A percentile compares a stretch with the other conserved stretches of the same genome.
Evolutionary conservation across 2,329 filamentous ascomycete species (phyloP).

Genomic region (Ophiocordyceps sinensis): DNA sequence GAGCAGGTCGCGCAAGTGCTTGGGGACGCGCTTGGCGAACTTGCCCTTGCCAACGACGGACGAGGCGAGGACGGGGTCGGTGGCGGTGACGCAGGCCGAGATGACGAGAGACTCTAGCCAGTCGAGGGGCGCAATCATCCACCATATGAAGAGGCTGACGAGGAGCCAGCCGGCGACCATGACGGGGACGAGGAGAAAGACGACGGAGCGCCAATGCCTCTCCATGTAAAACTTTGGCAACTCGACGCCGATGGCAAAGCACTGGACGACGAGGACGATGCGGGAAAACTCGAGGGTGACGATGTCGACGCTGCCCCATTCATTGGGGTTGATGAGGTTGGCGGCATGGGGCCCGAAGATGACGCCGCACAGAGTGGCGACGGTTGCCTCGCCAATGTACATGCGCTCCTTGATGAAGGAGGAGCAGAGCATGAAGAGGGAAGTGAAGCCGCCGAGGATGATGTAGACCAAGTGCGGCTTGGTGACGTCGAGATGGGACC

Average conservation of each 20-base stretch:
- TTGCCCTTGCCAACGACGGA: slow-evolving; percentile 98
- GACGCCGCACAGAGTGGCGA: slow-evolving; percentile 76
- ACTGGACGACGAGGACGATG: slow-evolving; percentile 81
- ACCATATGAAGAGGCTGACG: slow-evolving; percentile 90
- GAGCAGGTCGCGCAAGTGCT: slow-evolving; percentile 87
- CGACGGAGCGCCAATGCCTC: slow-evolving; percentile 86
- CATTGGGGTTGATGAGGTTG: slow-evolving; percentile 59
- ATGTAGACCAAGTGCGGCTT: slow-evolving; percentile 96
- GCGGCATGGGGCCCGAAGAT: slow-evolving; percentile 80
- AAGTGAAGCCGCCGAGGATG: slow-evolving; percentile 94
- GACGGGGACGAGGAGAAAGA: slow-evolving; percentile 77
- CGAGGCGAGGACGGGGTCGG: slow-evolving; percentile 89
- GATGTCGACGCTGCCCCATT: slow-evolving; percentile 74
- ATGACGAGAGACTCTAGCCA: slow-evolving; percentile 85
- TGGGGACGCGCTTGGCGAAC: slow-evolving; percentile 92
- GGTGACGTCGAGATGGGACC: slow-evolving; percentile 74
- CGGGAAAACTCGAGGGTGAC: slow-evolving; percentile 82
- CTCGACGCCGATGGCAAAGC: slow-evolving; percentile 83
- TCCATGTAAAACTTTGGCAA: slow-evolving; percentile 95
- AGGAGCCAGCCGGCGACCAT: slow-evolving; percentile 96
- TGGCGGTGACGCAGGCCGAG: slow-evolving; percentile 90
- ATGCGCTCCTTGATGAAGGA: slow-evolving; percentile 96
- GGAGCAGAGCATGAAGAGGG: slow-evolving; percentile 95
- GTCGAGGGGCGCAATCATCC: slow-evolving; percentile 61
- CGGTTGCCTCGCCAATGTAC: slow-evolving; percentile 96